These are phyloP conservation scores for Sparassis latifolia DNA, from an alignment of 1,284 basidiomycete species.

Conservation along the genomic window DNA sequence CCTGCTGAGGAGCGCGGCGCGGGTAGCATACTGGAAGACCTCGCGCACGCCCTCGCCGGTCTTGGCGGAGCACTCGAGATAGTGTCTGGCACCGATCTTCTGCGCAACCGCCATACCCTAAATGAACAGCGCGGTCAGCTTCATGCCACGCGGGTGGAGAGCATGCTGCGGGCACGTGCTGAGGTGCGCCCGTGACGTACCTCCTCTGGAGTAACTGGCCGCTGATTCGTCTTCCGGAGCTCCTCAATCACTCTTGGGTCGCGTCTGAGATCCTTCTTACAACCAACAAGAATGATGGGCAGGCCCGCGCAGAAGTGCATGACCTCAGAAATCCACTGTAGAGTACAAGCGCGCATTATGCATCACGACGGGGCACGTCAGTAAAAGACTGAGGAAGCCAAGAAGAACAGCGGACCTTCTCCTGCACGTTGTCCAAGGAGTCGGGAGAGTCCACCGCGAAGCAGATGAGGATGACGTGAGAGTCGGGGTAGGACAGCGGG, in stretches of 20 bases:
- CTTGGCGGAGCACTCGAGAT: conserved; percentile 73
- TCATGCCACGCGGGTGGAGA: not conserved
- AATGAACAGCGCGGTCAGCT: not conserved
- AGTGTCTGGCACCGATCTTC: conserved; percentile 69
- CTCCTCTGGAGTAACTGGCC: conserved; percentile 53
- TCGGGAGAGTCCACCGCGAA: conserved; percentile 75
- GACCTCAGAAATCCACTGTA: conserved; percentile 75
- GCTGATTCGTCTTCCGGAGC: conserved; percentile 55
- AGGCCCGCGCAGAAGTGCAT: conserved; percentile 73
- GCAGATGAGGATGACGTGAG: conserved; percentile 75
- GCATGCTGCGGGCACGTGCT: not conserved
- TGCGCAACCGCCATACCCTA: conserved; percentile 67
- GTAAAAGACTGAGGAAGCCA: conserved; percentile 57
- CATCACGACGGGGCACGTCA: conserved; percentile 37
- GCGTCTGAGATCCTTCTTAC: conserved; percentile 68
- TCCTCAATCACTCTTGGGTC: conserved; percentile 50
- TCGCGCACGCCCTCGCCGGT: conserved; percentile 69
- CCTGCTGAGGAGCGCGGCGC: conserved; percentile 49
- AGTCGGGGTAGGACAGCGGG: conserved; percentile 71
- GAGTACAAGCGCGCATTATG: not conserved
- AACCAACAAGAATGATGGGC: conserved; percentile 72
- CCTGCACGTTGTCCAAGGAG: conserved; percentile 75
- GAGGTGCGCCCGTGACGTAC: conserved; percentile 22
- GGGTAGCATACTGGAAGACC: conserved; percentile 73
- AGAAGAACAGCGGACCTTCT: conserved; percentile 47